Evolutionary conservation across 2,329 filamentous ascomycete species (phyloP), one percentile per base, ranked within the genome.

Genomic region (Phyllosticta ampelicida): DNA sequence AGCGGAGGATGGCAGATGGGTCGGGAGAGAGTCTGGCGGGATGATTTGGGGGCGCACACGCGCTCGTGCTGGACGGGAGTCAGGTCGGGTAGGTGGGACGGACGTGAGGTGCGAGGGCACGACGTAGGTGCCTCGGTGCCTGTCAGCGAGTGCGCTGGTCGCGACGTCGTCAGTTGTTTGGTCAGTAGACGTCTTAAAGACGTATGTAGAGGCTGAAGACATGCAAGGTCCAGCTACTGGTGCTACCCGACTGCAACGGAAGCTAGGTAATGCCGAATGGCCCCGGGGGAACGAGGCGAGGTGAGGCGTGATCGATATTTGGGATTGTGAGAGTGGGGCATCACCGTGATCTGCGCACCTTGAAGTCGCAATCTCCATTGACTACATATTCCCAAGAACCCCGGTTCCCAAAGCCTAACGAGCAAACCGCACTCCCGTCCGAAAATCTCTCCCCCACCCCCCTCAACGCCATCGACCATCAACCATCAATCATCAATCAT

Each of bases 1-100:
- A 54, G 58, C 54, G 58, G 58, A 60, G 36, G 36, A 44, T 44
- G 58, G 58, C 56, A 16, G 36, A 44, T 44, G 13, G 13, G 13
- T 44, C 36, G 36, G 56, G 36, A 29, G 21, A 30, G 56, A 30
- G 26, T 23, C 56, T 36, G 56, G 50, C 20, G 20, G 50, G 50
- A 51, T 50, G 19, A 48, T 19, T 36, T 44, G 26, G 56, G 50
- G 13, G 56, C 30, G 9, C 51, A 29, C 26, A 44, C 56, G 53
- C 50, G n/a, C n/a, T 21, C 19, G 19, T 20, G 49, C 49, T 13
- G 49, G 10, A 5, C 5, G 16, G 19, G 19, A 20, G 49, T 51
- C n/a, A 20, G 11, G 9, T 51, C 2, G 49, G 9, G 23, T 10
- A 26, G 1, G 49, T n/a, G 11, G 11, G 49, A 9, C 3, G 49